phyloP scores from a whole-genome alignment of 1,284 basidiomycete species.

The Trametes sp. region DNA sequence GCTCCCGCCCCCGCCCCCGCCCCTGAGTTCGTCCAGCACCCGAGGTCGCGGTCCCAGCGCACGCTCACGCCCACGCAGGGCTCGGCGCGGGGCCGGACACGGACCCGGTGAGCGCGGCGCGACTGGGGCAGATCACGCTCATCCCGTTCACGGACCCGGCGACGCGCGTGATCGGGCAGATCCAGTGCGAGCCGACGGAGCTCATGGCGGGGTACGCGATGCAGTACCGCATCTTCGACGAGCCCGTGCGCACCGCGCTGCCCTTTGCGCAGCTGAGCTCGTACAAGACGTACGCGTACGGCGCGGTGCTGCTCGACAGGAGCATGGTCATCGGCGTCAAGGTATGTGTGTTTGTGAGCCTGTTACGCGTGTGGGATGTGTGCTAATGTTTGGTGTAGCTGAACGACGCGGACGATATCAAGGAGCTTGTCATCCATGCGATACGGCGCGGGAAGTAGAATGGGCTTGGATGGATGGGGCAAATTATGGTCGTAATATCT shows the following conservation, averaged over 20 bases:
- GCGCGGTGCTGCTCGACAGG: slow-evolving; percentile 28
- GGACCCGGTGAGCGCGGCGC: slow-evolving; percentile 8
- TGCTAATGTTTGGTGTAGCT: slow-evolving; percentile 9
- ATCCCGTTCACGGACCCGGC: slow-evolving; percentile 30
- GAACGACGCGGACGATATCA: slow-evolving; percentile 29
- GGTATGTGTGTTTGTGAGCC: slow-evolving; percentile 13
- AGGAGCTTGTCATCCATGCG: slow-evolving; percentile 27
- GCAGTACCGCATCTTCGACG: slow-evolving; percentile 31
- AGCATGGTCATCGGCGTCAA: slow-evolving; percentile 32
- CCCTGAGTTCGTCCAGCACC: neutral
- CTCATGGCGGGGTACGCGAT: slow-evolving; percentile 23
- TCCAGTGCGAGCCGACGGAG: slow-evolving; percentile 29
- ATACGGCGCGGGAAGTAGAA: slow-evolving; percentile 17
- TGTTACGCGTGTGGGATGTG: neutral
- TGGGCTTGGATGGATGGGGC: neutral
- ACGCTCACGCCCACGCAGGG: too few relatives aligned
- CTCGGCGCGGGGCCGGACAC: too few relatives aligned
- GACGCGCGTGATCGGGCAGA: slow-evolving; percentile 28
- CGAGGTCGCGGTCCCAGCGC: neutral
- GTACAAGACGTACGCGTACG: slow-evolving; percentile 31
- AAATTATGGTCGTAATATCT: neutral
- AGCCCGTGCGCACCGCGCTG: slow-evolving; percentile 29
- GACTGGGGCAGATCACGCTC: slow-evolving; percentile 17
- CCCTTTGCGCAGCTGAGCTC: slow-evolving; percentile 33
- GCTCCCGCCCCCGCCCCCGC: too few relatives aligned